Base-by-base conservation (phyloP, 441 rosid species). In the Melastoma candidum region DNA sequence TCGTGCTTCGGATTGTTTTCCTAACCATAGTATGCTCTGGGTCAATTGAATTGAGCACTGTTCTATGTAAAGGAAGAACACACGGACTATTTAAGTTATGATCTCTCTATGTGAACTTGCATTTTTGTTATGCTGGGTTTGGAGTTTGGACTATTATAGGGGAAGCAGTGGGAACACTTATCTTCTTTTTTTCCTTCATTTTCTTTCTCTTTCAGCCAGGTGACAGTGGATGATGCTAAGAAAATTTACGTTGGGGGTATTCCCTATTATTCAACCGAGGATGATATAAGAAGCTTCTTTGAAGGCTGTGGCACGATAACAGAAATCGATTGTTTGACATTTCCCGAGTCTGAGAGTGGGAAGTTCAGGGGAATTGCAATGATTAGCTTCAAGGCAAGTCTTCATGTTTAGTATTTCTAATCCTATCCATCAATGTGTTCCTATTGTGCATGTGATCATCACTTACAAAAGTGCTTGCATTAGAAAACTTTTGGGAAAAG, bases 211-310 rank as follows among this genome's bases (percentile, higher is more conserved):
- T 71, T 71, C 87, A 92, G 95, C 66, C 75, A 69, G 59, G 66
- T 44, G 46, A 77, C 57, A 53, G 75, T 56, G 48, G 59, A 74
- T 55, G 66, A 68, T 73, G 73, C 87, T 56, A 69, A 66, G 8
- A 84, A 74, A 77, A 65, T 88, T 54, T 88, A 85, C 63, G 94
- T 74, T 57, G 98, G 98, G 7, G 98, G 98, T 49, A 85, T 92
- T 71, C 98, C 95, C 24, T 92, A 85, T 67, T 74, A 82, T 49
- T 86, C 83, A 4, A 75, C 81, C 1, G 95, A 92, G 69, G 93
- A 82, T 68, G 98, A 92, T 64, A 88, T 92, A 67, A 78, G 77
- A 47, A 79, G 81, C 63, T 88, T 64, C 77, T 92, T 92, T 53
- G 90, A 77, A 75, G 57, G 84, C 60, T 85, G 95, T 60, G 98